A percentile compares a stretch with the other conserved stretches of the same genome.
phyloP scores from a whole-genome alignment of 768 basidiomycete genomes.

The Rhizopogon rudus region DNA sequence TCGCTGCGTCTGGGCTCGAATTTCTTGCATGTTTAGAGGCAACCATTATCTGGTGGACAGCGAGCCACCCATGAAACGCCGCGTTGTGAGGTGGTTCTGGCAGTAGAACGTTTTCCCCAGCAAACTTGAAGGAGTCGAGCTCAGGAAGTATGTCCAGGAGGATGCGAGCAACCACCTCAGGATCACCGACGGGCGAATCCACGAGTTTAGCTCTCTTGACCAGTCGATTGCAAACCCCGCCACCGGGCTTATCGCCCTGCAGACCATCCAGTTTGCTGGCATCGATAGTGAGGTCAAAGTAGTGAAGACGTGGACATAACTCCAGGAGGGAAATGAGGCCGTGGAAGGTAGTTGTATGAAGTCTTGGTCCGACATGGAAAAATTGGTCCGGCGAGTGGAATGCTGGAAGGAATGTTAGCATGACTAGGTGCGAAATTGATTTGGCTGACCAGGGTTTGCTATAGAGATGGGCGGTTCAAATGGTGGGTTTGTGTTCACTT shows the following conservation, averaged over 20 bases:
- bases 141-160: conserved; percentile 1
- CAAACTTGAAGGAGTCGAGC: not conserved
- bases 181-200: not conserved
- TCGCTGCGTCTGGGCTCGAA: too few relatives aligned
- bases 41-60: not conserved
- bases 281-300: not conserved
- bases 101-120: not conserved
- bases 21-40: not conserved
- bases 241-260: not conserved
- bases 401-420: not conserved
- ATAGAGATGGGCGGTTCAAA: too few relatives aligned
- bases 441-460: not conserved
- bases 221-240: conserved; percentile 1
- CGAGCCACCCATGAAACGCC: not conserved
- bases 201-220: not conserved
- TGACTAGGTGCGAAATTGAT: not conserved
- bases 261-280: conserved; percentile 1
- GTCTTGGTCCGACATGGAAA: not conserved
- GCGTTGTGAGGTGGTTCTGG: not conserved
- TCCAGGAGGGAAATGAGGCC: conserved; percentile 1
- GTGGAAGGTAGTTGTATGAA: not conserved
- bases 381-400: not conserved
- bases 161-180: not conserved
- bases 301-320: not conserved
- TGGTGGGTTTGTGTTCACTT: too few relatives aligned